Conservation (phyloP, 371 early-diverging fungal genomes). For the Choanephora cucurbitarum region DNA sequence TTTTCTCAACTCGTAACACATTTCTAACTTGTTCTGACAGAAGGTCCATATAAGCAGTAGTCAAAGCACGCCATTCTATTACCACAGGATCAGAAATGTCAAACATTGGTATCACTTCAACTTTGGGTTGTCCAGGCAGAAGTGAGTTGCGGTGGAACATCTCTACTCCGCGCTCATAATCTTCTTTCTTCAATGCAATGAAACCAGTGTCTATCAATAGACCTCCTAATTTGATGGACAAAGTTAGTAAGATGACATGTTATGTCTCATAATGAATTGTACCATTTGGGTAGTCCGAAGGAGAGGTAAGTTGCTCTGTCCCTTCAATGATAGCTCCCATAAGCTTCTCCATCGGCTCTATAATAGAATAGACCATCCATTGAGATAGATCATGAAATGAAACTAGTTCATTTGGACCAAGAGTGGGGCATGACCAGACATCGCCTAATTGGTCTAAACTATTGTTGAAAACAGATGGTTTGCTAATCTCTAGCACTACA, state of each 20-base stretch:
- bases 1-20: conserved; percentile 52
- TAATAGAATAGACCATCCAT: conserved; percentile 89
- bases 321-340: conserved; percentile 61
- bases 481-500: conserved; percentile 61
- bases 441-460: conserved; percentile 69
- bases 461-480: conserved; percentile 41
- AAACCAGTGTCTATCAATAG: conserved; percentile 50
- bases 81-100: conserved; percentile 80
- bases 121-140: conserved; percentile 44
- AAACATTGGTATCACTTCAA: conserved; percentile 66
- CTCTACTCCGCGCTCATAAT: conserved; percentile 44
- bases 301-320: conserved; percentile 73
- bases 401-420: conserved; percentile 52
- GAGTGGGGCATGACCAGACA: conserved; percentile 73
- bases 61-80: conserved; percentile 92
- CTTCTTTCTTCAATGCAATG: conserved; percentile 35
- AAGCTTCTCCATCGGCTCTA: conserved; percentile 74
- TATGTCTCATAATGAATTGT: conserved; percentile 7
- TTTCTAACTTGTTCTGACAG: conserved; percentile 69
- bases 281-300: conserved; percentile 92
- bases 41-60: conserved; percentile 79
- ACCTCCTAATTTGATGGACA: conserved; percentile 30
- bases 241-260: background rate
- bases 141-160: conserved; percentile 41
- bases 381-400: conserved; percentile 89